A percentile compares a stretch with the other conserved stretches of the same genome.
Evolutionary conservation across 148 eudicot genomes (phyloP).

Genomic region (Chenopodium quinoa): DNA sequence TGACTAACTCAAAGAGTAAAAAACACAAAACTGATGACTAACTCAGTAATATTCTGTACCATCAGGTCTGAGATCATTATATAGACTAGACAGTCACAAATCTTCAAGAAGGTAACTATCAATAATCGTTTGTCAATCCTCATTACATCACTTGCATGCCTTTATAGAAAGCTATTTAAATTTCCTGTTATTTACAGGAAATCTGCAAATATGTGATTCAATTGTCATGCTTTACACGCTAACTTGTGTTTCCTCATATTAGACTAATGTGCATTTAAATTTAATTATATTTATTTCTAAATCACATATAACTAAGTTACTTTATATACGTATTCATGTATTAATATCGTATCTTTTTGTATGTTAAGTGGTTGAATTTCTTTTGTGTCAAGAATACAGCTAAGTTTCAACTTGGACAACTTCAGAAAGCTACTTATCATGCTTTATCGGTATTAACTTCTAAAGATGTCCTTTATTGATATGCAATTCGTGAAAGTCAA

Average conservation of each 20-base stretch:
- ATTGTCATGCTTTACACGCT: conserved; percentile 67
- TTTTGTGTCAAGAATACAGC: conserved; percentile 38
- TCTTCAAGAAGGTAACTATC: conserved; percentile 78
- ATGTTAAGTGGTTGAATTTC: background rate
- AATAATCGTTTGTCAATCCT: background rate
- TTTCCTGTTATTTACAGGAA: conserved; percentile 49
- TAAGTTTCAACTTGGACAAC: conserved; percentile 79
- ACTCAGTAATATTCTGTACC: conserved; percentile 12
- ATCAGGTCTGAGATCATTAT: conserved; percentile 63
- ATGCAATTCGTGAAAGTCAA: too few relatives aligned
- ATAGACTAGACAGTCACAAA: conserved; percentile 59
- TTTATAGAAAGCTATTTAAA: background rate
- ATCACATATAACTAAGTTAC: conserved; percentile 64
- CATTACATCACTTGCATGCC: background rate
- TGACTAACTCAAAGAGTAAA: too few relatives aligned
- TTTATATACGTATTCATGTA: background rate
- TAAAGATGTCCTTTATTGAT: too few relatives aligned
- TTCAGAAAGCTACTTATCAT: conserved; percentile 53
- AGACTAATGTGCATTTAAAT: conserved; percentile 21
- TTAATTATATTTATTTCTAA: background rate
- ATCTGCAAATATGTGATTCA: conserved; percentile 93
- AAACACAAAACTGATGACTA: background rate
- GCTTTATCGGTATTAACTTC: conserved; percentile 38
- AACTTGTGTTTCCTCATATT: conserved; percentile 33
- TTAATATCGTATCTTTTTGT: background rate